phyloP scores from a whole-genome alignment of 495 filamentous ascomycete species.

The Rhizodiscina lignyota region DNA sequence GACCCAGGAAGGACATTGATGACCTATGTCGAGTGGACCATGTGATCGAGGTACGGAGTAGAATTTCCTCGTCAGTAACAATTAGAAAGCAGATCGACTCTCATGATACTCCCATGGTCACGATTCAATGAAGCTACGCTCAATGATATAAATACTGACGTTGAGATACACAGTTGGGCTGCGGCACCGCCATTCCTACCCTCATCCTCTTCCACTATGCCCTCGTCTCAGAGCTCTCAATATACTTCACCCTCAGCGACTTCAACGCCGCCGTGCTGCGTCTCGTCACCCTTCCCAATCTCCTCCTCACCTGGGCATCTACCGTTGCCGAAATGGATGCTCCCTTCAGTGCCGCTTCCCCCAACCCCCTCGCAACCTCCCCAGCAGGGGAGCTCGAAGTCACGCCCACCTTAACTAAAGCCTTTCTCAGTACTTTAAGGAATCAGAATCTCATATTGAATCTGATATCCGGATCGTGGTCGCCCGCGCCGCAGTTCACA shows the following conservation, averaged over 20 bases:
- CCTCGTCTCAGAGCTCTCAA: slow-evolving; percentile 26
- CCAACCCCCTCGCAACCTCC: slow-evolving; percentile 9
- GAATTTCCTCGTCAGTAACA: too few species aligned
- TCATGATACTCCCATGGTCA: too few species aligned
- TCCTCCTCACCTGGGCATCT: slow-evolving; percentile 65
- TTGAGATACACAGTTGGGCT: slow-evolving; percentile 58
- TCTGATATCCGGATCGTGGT: slow-evolving; percentile 79
- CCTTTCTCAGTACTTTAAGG: slow-evolving; percentile 43
- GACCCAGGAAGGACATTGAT: slow-evolving; percentile 19
- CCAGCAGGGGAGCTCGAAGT: slow-evolving; percentile 59
- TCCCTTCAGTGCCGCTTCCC: slow-evolving; percentile 8
- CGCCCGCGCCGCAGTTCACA: slow-evolving; percentile 19
- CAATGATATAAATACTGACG: not conserved
- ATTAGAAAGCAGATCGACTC: too few species aligned
- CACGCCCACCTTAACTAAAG: slow-evolving; percentile 38
- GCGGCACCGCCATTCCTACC: slow-evolving; percentile 76
- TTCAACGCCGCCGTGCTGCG: slow-evolving; percentile 78
- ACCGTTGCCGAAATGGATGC: not conserved
- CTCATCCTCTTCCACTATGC: slow-evolving; percentile 59
- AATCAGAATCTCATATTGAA: slow-evolving; percentile 40
- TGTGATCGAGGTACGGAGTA: slow-evolving; percentile 62
- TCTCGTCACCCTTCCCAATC: slow-evolving; percentile 77
- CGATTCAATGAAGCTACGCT: slow-evolving; percentile 7
- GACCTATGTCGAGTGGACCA: slow-evolving; percentile 28
- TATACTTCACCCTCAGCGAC: slow-evolving; percentile 64